phyloP scores from a whole-genome alignment of 2,329 filamentous ascomycete genomes.

The Falciphora oryzae region DNA sequence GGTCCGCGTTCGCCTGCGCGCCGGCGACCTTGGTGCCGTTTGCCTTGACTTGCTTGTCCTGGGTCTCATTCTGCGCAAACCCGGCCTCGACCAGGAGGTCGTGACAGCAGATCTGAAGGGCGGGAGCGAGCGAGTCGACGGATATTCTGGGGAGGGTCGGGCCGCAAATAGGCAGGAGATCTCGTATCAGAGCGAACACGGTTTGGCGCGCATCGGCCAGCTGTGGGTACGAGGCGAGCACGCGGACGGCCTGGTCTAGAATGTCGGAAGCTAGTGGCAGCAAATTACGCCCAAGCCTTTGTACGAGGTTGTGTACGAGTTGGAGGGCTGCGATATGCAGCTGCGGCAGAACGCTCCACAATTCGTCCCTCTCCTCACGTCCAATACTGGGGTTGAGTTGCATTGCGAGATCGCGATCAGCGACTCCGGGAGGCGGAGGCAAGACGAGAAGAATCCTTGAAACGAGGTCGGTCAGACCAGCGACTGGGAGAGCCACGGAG shows the following conservation, averaged over 20 bases:
- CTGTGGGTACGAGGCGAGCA: constrained; percentile 55
- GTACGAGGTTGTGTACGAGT: constrained; percentile 51
- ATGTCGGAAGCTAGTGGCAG: constrained; percentile 57
- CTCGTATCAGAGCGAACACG: constrained; percentile 53
- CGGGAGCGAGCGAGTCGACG: constrained; percentile 53
- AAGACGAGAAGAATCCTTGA: constrained; percentile 64
- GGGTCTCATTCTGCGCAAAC: constrained; percentile 26
- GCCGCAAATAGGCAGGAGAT: constrained; percentile 57
- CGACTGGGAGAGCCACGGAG: constrained; percentile 61
- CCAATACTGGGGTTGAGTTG: constrained; percentile 67
- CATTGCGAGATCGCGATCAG: constrained; percentile 40
- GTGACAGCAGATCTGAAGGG: constrained; percentile 65
- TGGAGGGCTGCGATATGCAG: constrained; percentile 68
- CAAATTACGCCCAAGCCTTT: constrained; percentile 52
- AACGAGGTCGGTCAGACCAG: constrained; percentile 61
- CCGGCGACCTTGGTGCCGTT: constrained; percentile 15
- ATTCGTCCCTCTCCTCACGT: constrained; percentile 73
- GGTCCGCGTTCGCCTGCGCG: constrained; percentile 58
- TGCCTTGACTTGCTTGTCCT: neutral
- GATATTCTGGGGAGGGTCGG: constrained; percentile 60
- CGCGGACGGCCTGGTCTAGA: constrained; percentile 65
- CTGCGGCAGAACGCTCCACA: constrained; percentile 67
- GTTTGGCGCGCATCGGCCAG: constrained; percentile 44
- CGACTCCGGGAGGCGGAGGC: constrained; percentile 40
- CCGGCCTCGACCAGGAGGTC: constrained; percentile 60